Conservation (phyloP, 208 protist species). For the Leishmania turanica region DNA sequence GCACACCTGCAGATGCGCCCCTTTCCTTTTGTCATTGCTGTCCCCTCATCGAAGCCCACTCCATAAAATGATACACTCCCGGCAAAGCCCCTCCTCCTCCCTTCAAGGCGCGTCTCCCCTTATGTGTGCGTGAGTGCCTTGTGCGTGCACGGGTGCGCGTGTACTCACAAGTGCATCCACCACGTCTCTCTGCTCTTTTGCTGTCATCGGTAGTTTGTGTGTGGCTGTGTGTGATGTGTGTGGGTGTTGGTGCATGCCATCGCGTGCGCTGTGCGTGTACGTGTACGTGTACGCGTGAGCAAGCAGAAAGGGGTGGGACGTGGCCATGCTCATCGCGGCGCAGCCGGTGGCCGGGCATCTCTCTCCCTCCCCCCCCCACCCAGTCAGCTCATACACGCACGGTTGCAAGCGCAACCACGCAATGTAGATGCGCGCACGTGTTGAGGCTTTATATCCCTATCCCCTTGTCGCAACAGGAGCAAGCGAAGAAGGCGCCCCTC, state of each 20-base stretch:
- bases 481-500: neutral
- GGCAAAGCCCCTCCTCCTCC: neutral
- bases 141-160: too few species aligned
- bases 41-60: neutral
- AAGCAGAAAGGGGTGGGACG: neutral
- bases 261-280: too few species aligned
- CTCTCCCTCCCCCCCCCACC: neutral
- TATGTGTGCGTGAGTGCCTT: neutral
- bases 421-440: neutral
- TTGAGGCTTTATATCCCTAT: neutral
- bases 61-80: neutral
- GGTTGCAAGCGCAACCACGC: neutral
- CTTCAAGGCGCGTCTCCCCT: too few species aligned
- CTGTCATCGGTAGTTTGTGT: too few species aligned
- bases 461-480: neutral
- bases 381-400: neutral
- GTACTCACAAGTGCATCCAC: too few species aligned
- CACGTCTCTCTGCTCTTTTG: too few species aligned
- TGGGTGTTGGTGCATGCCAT: too few species aligned
- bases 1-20: neutral
- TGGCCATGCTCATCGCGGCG: neutral
- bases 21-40: neutral
- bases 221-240: too few species aligned
- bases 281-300: neutral
- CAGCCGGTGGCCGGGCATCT: neutral